Evolutionary conservation across 2,329 filamentous ascomycete genomes (phyloP).

Genomic region (Aspergillus arachidicola): DNA sequence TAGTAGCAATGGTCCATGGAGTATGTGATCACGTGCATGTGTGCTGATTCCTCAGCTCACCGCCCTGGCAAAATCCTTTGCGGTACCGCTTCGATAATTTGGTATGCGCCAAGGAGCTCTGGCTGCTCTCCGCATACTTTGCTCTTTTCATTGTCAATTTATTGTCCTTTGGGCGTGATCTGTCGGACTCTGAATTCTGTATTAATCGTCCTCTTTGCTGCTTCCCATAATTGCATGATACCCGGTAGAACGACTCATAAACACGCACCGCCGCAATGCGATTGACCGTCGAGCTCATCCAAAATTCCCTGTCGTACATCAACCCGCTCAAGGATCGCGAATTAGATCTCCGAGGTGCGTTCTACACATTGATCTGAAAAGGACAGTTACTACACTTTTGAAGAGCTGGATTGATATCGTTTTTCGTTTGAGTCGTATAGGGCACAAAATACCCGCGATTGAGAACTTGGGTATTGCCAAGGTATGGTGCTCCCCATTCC

Average conservation of each 20-base stretch:
- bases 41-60: conserved; percentile 12
- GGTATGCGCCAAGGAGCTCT: conserved; percentile 14
- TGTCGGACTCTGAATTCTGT: not conserved
- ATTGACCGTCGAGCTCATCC: conserved; percentile 92
- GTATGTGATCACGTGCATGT: conserved; percentile 2
- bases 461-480: conserved; percentile 96
- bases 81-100: conserved; percentile 14
- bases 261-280: conserved; percentile 65
- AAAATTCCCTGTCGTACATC: conserved; percentile 93
- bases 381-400: conserved; percentile 91
- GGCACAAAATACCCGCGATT: conserved; percentile 95
- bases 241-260: conserved; percentile 15
- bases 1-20: not conserved
- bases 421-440: conserved; percentile 62
- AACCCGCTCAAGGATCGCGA: conserved; percentile 98
- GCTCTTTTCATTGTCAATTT: conserved; percentile 1
- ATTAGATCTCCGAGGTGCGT: conserved; percentile 98
- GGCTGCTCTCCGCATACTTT: conserved; percentile 7
- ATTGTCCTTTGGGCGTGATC: not conserved
- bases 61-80: conserved; percentile 22
- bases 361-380: conserved; percentile 63
- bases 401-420: conserved; percentile 82
- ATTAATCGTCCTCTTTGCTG: not conserved
- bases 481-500: conserved; percentile 56
- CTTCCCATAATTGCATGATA: conserved; percentile 18